Percentiles rank a stretch among this genome's conserved stretches.
These are phyloP conservation scores for Fusarium ambrosium DNA, from an alignment of 2,329 filamentous ascomycete species.

Conservation along the genomic window DNA sequence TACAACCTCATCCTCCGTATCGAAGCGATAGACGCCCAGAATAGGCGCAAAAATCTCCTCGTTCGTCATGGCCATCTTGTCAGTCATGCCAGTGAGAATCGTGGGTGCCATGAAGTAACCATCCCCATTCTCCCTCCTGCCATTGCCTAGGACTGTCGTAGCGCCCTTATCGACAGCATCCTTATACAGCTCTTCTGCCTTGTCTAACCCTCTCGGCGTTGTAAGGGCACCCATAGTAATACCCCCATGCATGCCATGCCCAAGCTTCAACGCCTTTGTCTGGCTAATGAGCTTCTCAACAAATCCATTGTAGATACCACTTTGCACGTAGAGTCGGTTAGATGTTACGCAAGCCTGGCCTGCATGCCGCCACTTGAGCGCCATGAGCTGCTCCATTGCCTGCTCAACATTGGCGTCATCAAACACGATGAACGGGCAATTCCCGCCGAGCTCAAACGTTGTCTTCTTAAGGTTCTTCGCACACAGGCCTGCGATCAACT, in stretches of 20 bases:
- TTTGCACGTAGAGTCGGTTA: constrained; percentile 71
- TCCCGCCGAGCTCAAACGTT: constrained; percentile 78
- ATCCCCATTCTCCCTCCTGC: background rate
- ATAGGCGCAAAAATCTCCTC: constrained; percentile 40
- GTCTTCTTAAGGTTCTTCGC: constrained; percentile 76
- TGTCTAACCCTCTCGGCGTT: constrained; percentile 19
- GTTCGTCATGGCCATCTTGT: constrained; percentile 4
- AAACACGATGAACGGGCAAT: constrained; percentile 75
- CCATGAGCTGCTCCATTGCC: constrained; percentile 72
- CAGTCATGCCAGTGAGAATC: constrained; percentile 21
- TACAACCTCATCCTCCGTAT: constrained; percentile 34
- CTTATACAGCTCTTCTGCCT: constrained; percentile 19
- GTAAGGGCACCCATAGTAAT: constrained; percentile 33
- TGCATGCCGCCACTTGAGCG: constrained; percentile 76
- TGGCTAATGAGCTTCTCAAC: constrained; percentile 6
- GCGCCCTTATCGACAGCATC: constrained; percentile 28
- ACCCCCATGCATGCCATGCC: constrained; percentile 20
- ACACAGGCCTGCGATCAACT: constrained; percentile 71
- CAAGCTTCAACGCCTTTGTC: constrained; percentile 14
- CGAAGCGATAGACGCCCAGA: constrained; percentile 27
- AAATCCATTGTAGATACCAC: constrained; percentile 67
- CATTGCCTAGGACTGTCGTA: background rate
- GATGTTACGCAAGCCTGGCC: constrained; percentile 78
- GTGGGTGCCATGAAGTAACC: constrained; percentile 38
- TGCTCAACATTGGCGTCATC: constrained; percentile 76